A percentile compares a stretch with the other conserved stretches of the same genome.
Evolutionary conservation across 345 rosid genomes (phyloP).

Genomic region (Abelmoschus esculentus): DNA sequence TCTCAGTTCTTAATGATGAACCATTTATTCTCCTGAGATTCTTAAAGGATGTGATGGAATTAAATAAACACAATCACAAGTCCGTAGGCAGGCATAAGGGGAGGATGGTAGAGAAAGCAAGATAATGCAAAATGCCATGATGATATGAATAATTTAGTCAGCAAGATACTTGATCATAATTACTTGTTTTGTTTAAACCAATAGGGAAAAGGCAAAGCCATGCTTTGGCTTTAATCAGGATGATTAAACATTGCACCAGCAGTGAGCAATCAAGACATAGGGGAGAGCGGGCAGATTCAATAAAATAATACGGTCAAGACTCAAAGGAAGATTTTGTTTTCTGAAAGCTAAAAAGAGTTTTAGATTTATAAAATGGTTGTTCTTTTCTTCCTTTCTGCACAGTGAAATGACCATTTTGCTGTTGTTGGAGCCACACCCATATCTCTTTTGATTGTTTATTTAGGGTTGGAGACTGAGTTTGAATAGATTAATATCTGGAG

Average conservation of each 20-base stretch:
- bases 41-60: constrained; percentile 7
- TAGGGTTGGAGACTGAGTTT: too few relatives aligned
- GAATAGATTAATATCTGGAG: not conserved
- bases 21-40: too few relatives aligned
- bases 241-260: too few relatives aligned
- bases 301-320: constrained; percentile 27
- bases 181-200: constrained; percentile 37
- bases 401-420: constrained; percentile 11
- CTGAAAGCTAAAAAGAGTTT: too few relatives aligned
- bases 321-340: constrained; percentile 27
- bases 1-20: not conserved
- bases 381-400: constrained; percentile 13
- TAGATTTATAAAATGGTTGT: too few relatives aligned
- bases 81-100: not conserved
- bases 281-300: not conserved
- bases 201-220: constrained; percentile 24
- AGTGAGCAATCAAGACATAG: too few relatives aligned
- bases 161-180: constrained; percentile 19
- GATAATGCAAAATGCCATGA: constrained; percentile 15
- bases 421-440: not conserved
- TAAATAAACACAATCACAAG: not conserved
- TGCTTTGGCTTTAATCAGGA: not conserved
- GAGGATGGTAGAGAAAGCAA: not conserved
- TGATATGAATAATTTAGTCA: constrained; percentile 19
- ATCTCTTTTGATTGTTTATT: too few relatives aligned